Conservation (phyloP, 192 early-diverging fungal genomes). For the Coemansia nantahalensis region DNA sequence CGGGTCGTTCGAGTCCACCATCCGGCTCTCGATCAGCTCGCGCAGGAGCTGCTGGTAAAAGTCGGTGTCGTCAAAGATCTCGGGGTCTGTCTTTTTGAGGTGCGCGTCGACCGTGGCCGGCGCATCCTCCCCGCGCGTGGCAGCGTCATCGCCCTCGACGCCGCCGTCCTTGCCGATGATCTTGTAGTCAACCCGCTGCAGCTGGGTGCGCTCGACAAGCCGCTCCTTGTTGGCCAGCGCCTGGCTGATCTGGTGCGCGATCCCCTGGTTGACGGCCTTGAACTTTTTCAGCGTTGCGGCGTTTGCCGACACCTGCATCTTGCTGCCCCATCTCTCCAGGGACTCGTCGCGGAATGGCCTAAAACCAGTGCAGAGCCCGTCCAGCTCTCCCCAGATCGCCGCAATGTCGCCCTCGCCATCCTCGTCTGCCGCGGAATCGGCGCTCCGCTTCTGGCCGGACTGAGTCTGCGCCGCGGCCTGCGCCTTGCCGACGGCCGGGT, state of each 20-base stretch:
- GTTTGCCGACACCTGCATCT: constrained; percentile 71
- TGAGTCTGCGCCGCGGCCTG: constrained; percentile 1
- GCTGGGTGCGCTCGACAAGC: constrained; percentile 81
- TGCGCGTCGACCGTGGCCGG: constrained; percentile 59
- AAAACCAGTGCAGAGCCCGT: constrained; percentile 50
- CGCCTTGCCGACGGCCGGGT: constrained; percentile 15
- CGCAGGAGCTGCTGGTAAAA: constrained; percentile 93
- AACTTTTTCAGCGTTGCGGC: constrained; percentile 84
- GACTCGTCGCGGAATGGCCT: constrained; percentile 78
- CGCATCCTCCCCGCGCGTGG: constrained; percentile 4
- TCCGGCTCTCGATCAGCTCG: constrained; percentile 92
- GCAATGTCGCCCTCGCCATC: constrained; percentile 10
- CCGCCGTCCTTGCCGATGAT: constrained; percentile 32
- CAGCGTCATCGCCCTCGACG: background rate
- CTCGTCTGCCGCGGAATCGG: background rate
- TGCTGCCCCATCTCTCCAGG: constrained; percentile 93
- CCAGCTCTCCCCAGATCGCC: constrained; percentile 20
- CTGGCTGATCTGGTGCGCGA: constrained; percentile 70
- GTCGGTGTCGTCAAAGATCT: constrained; percentile 96
- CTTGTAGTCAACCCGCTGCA: constrained; percentile 72
- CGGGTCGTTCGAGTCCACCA: constrained; percentile 89
- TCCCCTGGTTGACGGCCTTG: constrained; percentile 90
- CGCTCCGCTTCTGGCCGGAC: constrained; percentile 21
- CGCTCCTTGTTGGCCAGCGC: constrained; percentile 70
- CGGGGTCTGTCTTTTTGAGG: constrained; percentile 47